phyloP scores from a whole-genome alignment of 2,329 filamentous ascomycete genomes.

The Thielaviopsis populi region DNA sequence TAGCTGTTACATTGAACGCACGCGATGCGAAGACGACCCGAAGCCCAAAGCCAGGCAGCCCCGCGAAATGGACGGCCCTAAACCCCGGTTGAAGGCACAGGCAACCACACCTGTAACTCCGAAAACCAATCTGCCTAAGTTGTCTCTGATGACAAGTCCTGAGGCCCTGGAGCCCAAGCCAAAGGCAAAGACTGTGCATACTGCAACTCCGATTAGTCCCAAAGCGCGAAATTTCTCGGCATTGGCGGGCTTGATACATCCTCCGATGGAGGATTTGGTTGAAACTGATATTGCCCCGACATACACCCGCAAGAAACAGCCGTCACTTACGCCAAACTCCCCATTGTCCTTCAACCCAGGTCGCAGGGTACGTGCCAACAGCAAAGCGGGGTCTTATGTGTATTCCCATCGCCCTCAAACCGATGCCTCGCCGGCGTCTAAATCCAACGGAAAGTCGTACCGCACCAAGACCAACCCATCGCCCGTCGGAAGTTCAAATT shows the following conservation, averaged over 20 bases:
- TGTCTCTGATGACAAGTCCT: neutral
- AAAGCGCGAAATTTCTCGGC: neutral
- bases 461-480: neutral
- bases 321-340: neutral
- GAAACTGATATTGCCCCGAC: neutral
- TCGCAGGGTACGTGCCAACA: neutral
- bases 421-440: neutral
- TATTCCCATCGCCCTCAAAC: neutral
- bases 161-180: neutral
- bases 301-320: neutral
- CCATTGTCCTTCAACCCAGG: neutral
- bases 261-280: neutral
- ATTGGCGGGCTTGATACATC: neutral
- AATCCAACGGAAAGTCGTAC: neutral
- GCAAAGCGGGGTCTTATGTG: neutral
- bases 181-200: neutral
- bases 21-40: neutral
- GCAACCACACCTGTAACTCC: neutral
- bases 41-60: neutral
- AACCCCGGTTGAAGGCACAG: neutral
- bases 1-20: neutral
- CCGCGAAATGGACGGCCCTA: neutral
- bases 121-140: neutral
- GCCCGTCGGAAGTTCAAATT: neutral
- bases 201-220: constrained; percentile 3